These are phyloP conservation scores for Pythium brassicae DNA, from an alignment of 352 stramenopile species.

Conservation along the genomic window DNA sequence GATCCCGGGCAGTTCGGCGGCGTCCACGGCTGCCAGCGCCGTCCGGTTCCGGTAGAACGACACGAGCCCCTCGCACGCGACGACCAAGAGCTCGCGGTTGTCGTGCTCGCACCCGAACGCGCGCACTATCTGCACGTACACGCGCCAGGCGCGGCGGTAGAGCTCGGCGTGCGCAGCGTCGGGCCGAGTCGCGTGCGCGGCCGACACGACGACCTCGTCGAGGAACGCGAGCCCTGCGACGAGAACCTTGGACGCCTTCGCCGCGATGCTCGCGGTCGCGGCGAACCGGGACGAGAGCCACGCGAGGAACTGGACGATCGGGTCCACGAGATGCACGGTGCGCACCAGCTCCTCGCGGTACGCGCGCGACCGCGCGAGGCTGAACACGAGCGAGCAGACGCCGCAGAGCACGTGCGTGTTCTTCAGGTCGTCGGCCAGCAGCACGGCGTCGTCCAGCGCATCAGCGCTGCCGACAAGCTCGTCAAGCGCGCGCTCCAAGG, in stretches of 20 bases:
- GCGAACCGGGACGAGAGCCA: conserved; percentile 49
- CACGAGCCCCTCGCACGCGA: conserved; percentile 39
- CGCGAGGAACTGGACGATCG: conserved; percentile 12
- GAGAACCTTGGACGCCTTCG: conserved; percentile 35
- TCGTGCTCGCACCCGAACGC: conserved; percentile 38
- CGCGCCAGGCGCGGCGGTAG: conserved; percentile 18
- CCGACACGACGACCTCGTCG: conserved; percentile 35
- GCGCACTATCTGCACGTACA: conserved; percentile 31
- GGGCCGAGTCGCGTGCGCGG: conserved; percentile 15
- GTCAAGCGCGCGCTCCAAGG: conserved; percentile 29
- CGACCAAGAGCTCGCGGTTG: conserved; percentile 32
- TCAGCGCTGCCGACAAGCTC: conserved; percentile 13
- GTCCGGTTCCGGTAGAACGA: conserved; percentile 32
- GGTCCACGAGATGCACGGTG: conserved; percentile 12
- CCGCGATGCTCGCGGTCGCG: conserved; percentile 17
- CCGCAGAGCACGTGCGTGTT: conserved; percentile 47
- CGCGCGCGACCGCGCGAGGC: conserved; percentile 24
- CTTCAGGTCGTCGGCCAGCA: conserved; percentile 20
- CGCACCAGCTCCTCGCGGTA: conserved; percentile 49
- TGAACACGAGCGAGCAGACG: conserved; percentile 51
- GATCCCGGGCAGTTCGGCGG: conserved; percentile 15
- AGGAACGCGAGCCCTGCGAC: conserved; percentile 42
- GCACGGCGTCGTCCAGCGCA: conserved; percentile 16
- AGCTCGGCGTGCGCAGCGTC: conserved; percentile 16
- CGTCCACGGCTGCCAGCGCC: conserved; percentile 22